A percentile compares a stretch with the other conserved stretches of the same genome.
These are phyloP conservation scores for baker's yeast (Saccharomyces cerevisiae) DNA, from an alignment of 805 yeast species.

Conservation along the genomic window DNA sequence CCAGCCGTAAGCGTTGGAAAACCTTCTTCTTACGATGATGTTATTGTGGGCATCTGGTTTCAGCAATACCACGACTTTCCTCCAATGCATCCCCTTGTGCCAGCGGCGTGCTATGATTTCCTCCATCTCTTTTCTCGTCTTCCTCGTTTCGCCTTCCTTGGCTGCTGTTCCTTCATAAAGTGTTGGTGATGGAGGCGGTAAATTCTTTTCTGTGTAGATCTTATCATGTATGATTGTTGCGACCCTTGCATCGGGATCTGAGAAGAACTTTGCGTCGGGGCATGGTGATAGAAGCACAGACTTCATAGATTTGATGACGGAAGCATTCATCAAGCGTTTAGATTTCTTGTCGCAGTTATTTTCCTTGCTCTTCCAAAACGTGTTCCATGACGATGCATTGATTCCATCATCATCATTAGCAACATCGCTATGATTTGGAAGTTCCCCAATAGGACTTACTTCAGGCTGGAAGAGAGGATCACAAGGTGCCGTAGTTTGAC, in stretches of 20 bases:
- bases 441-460: not conserved
- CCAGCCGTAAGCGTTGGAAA: slow-evolving; percentile 78
- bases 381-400: not conserved
- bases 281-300: slow-evolving; percentile 53
- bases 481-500: not conserved
- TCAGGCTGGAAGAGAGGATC: not conserved
- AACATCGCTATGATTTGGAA: not conserved
- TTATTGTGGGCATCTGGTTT: slow-evolving; percentile 75
- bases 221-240: slow-evolving; percentile 55
- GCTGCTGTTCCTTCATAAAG: not conserved
- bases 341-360: slow-evolving; percentile 6
- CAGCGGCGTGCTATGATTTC: slow-evolving; percentile 48
- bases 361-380: not conserved
- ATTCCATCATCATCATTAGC: not conserved
- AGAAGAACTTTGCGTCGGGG: slow-evolving; percentile 48
- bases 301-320: slow-evolving; percentile 57
- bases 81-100: slow-evolving; percentile 61
- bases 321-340: slow-evolving; percentile 42
- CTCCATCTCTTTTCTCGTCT: slow-evolving; percentile 33
- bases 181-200: slow-evolving; percentile 30
- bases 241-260: slow-evolving; percentile 49
- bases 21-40: slow-evolving; percentile 60
- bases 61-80: slow-evolving; percentile 58
- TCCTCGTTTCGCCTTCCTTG: not conserved
- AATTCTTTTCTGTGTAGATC: slow-evolving; percentile 40